Conservation (phyloP, 805 yeast genomes). For the Saccharomycopsis sp. region DNA sequence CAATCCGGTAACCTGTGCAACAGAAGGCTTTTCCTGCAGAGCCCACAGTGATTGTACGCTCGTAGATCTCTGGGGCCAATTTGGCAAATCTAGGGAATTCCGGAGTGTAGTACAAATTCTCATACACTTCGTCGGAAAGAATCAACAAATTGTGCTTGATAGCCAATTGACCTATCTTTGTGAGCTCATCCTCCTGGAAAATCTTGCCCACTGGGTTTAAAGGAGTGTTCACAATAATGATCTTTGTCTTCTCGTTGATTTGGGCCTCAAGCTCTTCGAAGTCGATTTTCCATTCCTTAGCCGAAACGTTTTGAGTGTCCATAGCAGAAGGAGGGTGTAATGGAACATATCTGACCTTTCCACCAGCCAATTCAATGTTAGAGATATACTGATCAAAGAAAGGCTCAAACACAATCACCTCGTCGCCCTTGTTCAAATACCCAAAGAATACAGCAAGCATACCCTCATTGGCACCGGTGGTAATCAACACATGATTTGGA, state of each 20-base stretch:
- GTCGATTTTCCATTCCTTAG: conserved; percentile 83
- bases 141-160: conserved; percentile 77
- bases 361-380: conserved; percentile 90
- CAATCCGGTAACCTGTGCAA: conserved; percentile 99
- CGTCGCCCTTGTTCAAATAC: conserved; percentile 80
- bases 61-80: conserved; percentile 68
- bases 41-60: conserved; percentile 83
- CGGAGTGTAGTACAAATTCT: conserved; percentile 67
- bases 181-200: conserved; percentile 68
- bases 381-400: conserved; percentile 96
- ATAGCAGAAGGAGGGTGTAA: conserved; percentile 77
- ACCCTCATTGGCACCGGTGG: conserved; percentile 98
- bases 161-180: conserved; percentile 71
- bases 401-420: conserved; percentile 93
- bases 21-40: conserved; percentile 98
- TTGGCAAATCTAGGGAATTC: conserved; percentile 80
- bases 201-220: conserved; percentile 96
- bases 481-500: conserved; percentile 62
- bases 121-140: conserved; percentile 93
- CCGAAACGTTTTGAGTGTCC: conserved; percentile 54
- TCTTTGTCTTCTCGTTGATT: conserved; percentile 69
- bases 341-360: conserved; percentile 80
- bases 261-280: conserved; percentile 69
- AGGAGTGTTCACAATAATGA: conserved; percentile 86
- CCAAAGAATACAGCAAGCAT: conserved; percentile 81